phyloP scores from a whole-genome alignment of 257 asterid species.

The Salvia splendens region DNA sequence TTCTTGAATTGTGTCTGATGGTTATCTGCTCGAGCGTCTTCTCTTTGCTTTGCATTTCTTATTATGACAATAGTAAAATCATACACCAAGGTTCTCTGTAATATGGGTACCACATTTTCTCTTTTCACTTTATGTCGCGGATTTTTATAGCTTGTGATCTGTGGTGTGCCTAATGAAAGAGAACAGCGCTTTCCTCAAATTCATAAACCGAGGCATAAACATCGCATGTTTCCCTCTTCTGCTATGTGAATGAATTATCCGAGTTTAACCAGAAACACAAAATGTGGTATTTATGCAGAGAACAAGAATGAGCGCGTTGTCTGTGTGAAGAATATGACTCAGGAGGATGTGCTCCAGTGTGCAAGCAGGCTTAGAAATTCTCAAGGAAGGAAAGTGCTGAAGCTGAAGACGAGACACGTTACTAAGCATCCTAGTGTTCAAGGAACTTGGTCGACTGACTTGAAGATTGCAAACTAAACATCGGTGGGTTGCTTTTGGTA shows the following conservation, averaged over 20 bases:
- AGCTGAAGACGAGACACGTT: slow-evolving; percentile 74
- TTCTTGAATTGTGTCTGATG: not conserved
- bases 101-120: too few species aligned
- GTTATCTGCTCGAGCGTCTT: not conserved
- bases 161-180: too few species aligned
- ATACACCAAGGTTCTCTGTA: too few species aligned
- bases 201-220: too few species aligned
- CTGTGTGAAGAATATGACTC: slow-evolving; percentile 64
- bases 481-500: not conserved
- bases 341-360: slow-evolving; percentile 64
- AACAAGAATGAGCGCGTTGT: slow-evolving; percentile 88
- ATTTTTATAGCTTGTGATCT: too few species aligned
- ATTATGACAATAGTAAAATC: not conserved
- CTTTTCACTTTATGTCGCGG: too few species aligned
- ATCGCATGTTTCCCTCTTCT: too few species aligned
- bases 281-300: slow-evolving; percentile 39
- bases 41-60: not conserved
- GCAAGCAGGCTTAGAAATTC: slow-evolving; percentile 75
- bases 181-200: not conserved
- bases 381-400: slow-evolving; percentile 86
- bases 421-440: slow-evolving; percentile 80
- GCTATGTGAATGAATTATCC: not conserved
- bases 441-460: slow-evolving; percentile 82
- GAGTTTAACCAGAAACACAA: not conserved
- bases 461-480: slow-evolving; percentile 41